Base-by-base conservation (phyloP, 2,329 filamentous ascomycete species). In the Microcyclospora pomicola region DNA sequence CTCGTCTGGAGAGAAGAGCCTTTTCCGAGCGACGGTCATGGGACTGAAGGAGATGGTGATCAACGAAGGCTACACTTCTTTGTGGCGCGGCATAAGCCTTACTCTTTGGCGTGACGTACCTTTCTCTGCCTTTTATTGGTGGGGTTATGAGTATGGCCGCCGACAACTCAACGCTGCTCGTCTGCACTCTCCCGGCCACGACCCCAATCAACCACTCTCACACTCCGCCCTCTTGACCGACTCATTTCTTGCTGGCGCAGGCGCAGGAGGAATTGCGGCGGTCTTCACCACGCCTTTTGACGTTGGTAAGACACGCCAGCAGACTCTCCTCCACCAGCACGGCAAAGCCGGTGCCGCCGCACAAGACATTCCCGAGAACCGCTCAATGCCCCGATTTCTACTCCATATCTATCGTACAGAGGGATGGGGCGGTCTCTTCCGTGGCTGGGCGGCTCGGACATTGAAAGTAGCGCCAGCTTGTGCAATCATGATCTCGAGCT, bases 401-500 rank as follows among this genome's bases (percentile, higher is more conserved):
- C 78, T 75, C 69, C 85, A 94, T 51, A 96, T 98, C 36, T 92
- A 88, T 66, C 72, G 75, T 49, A 81, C 81, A 38, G 88, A 96
- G 61, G 91, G 91, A 2, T 58, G 77, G 12, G 58, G 73, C 1
- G 91, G 91, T 0, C 65, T 98, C 5, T 96, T 92, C 73, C 82
- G 71, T 50, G 91, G 91, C 32, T 95, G 87, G 84, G 80, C 85
- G 15, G 86, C 91, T 0, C 72, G 91, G 30, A 93, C 85, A 48
- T 67, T 96, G 43, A 96, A 96, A 59, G 87, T 98, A 5, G 88
- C 91, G 1, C 91, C 91, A 1, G 85, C 88, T 0, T 98, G 91
- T 61, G 91, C 91, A 19, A 96, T 98, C 57, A 98, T 98, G 91
- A 96, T 98, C 56, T 92, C 84, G 57, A 94, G 81, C 56, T 98